phyloP scores from a whole-genome alignment of 371 early-diverging fungal genomes.

The Haplosporangium sp. region DNA sequence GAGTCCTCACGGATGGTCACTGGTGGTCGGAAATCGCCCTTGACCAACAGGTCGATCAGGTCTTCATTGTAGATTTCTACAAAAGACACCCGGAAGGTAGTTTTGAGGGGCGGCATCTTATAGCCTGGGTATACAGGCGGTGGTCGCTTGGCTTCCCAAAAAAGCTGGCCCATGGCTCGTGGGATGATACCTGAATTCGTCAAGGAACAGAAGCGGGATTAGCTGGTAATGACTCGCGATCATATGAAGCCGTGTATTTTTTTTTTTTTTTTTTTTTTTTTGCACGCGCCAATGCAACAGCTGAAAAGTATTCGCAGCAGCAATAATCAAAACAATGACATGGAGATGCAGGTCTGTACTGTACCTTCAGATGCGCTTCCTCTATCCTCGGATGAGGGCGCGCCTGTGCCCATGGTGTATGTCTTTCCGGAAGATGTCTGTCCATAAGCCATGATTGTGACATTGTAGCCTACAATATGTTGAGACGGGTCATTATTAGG shows the following conservation, averaged over 20 bases:
- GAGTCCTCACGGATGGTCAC: conserved; percentile 93
- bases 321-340: background rate
- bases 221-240: background rate
- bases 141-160: conserved; percentile 66
- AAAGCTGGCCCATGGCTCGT: conserved; percentile 86
- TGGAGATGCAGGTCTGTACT: background rate
- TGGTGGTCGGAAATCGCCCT: conserved; percentile 69
- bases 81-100: conserved; percentile 63
- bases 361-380: conserved; percentile 60
- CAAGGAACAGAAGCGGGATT: background rate
- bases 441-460: conserved; percentile 97
- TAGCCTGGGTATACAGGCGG: conserved; percentile 42
- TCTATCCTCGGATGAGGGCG: conserved; percentile 67
- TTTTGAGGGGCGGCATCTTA: conserved; percentile 42
- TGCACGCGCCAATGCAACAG: background rate
- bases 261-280: background rate
- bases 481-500: background rate
- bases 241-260: background rate
- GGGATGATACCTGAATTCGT: conserved; percentile 87
- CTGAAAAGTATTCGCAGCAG: background rate
- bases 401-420: conserved; percentile 97
- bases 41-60: conserved; percentile 84
- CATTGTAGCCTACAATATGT: conserved; percentile 82
- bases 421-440: conserved; percentile 99
- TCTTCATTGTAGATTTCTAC: conserved; percentile 99